Conservation (phyloP, 176 grass and related monocot genomes). For the Juncus effusus region DNA sequence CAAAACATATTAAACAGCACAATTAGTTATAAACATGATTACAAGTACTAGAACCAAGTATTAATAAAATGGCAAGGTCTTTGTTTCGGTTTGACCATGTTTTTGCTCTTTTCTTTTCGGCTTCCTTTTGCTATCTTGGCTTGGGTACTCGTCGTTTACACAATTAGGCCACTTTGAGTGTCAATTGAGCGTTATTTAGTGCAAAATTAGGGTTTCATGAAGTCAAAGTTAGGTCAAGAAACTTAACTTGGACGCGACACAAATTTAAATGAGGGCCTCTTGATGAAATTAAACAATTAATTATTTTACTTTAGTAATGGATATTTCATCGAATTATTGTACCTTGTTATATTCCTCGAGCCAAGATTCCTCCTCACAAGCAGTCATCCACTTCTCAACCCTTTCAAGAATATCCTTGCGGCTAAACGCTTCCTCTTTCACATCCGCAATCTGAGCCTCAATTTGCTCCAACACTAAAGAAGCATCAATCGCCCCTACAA, state of each 20-base stretch:
- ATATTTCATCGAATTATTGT: not conserved
- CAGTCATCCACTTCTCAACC: conserved; percentile 59
- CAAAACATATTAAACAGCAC: conserved; percentile 6
- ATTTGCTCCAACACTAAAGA: conserved; percentile 68
- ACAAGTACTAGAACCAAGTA: too few relatives aligned
- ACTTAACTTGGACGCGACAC: not conserved
- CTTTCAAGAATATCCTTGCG: conserved; percentile 77
- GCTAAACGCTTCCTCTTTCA: conserved; percentile 75
- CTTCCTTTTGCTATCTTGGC: too few relatives aligned
- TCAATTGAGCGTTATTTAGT: too few relatives aligned
- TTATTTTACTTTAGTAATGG: too few relatives aligned
- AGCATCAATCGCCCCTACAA: conserved; percentile 62
- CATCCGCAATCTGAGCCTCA: conserved; percentile 38
- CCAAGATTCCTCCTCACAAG: conserved; percentile 69
- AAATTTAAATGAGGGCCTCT: not conserved
- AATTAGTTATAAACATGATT: not conserved
- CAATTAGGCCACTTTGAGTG: too few relatives aligned
- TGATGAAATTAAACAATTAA: too few relatives aligned
- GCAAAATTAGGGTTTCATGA: too few relatives aligned
- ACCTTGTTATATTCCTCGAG: conserved; percentile 82
- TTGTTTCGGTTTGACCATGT: not conserved
- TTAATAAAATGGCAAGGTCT: too few relatives aligned
- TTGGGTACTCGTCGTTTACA: too few relatives aligned
- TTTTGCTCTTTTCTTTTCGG: too few relatives aligned
- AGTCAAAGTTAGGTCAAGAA: not conserved